phyloP scores from a whole-genome alignment of 2,329 filamentous ascomycete genomes.

The Blumeriella jaapii region DNA sequence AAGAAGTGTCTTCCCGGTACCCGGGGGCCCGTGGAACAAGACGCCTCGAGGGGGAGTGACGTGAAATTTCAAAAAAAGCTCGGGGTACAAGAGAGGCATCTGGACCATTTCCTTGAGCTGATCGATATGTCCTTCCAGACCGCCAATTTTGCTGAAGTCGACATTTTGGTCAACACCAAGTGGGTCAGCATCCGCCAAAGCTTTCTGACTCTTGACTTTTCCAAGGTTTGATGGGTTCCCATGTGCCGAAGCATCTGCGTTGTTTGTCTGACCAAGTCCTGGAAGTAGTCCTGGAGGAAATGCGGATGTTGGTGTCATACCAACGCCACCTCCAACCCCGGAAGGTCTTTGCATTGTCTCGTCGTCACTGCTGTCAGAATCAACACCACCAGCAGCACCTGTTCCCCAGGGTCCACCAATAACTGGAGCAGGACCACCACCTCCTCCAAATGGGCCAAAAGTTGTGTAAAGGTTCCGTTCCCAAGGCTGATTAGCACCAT shows the following conservation, averaged over 20 bases:
- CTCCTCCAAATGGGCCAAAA: conserved; percentile 85
- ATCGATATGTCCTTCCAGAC: conserved; percentile 85
- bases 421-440: conserved; percentile 44
- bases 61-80: conserved; percentile 83
- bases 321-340: conserved; percentile 51
- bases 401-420: conserved; percentile 60
- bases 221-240: conserved; percentile 73
- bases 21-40: conserved; percentile 90
- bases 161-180: conserved; percentile 87
- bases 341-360: conserved; percentile 58
- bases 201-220: conserved; percentile 86
- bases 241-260: conserved; percentile 43
- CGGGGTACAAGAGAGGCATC: conserved; percentile 84
- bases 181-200: conserved; percentile 85
- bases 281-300: conserved; percentile 41
- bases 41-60: conserved; percentile 92
- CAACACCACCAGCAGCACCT: conserved; percentile 64
- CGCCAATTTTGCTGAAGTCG: conserved; percentile 89
- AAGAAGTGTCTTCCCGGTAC: conserved; percentile 90
- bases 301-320: conserved; percentile 47
- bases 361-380: conserved; percentile 96
- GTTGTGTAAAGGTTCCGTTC: conserved; percentile 81
- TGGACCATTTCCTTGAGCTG: conserved; percentile 98
- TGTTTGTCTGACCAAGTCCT: conserved; percentile 39
- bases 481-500: conserved; percentile 36